Conservation (phyloP, 2,329 filamentous ascomycete genomes). For the Aureobasidium musti region DNA sequence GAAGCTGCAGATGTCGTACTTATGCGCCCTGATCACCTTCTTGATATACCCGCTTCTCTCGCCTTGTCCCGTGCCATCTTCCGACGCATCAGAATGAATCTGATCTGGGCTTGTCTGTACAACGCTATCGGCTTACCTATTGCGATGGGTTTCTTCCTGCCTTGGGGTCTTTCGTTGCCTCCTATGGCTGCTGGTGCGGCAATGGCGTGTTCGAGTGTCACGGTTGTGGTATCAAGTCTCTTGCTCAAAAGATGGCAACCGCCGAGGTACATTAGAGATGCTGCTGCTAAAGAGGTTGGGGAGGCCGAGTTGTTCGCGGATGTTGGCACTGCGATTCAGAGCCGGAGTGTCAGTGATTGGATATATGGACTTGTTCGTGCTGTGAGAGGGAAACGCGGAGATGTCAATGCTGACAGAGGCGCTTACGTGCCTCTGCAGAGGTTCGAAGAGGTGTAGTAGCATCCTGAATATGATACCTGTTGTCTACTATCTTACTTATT, state of each 20-base stretch:
- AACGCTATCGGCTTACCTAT: slow-evolving; percentile 90
- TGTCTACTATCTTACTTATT: too few relatives aligned
- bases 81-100: slow-evolving; percentile 87
- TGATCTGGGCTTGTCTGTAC: slow-evolving; percentile 91
- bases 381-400: slow-evolving; percentile 41
- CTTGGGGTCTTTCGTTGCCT: slow-evolving; percentile 82
- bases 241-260: slow-evolving; percentile 84
- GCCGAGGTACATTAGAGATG: slow-evolving; percentile 80
- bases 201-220: slow-evolving; percentile 89
- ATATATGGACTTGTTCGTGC: not conserved
- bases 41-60: slow-evolving; percentile 87
- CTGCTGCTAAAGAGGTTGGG: slow-evolving; percentile 50
- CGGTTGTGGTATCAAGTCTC: slow-evolving; percentile 80
- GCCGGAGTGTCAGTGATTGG: slow-evolving; percentile 20
- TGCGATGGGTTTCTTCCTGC: slow-evolving; percentile 94
- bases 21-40: slow-evolving; percentile 87
- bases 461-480: not conserved
- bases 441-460: slow-evolving; percentile 38
- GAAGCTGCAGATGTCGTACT: slow-evolving; percentile 95
- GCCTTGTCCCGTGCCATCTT: slow-evolving; percentile 84
- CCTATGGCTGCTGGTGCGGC: slow-evolving; percentile 93
- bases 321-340: slow-evolving; percentile 22
- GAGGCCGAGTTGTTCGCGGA: slow-evolving; percentile 32
- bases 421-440: slow-evolving; percentile 52
- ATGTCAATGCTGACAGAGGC: slow-evolving; percentile 42